A percentile compares a stretch with the other conserved stretches of the same genome.
Conservation (phyloP, 352 stramenopile genomes). For the Globisporangium viniferum region DNA sequence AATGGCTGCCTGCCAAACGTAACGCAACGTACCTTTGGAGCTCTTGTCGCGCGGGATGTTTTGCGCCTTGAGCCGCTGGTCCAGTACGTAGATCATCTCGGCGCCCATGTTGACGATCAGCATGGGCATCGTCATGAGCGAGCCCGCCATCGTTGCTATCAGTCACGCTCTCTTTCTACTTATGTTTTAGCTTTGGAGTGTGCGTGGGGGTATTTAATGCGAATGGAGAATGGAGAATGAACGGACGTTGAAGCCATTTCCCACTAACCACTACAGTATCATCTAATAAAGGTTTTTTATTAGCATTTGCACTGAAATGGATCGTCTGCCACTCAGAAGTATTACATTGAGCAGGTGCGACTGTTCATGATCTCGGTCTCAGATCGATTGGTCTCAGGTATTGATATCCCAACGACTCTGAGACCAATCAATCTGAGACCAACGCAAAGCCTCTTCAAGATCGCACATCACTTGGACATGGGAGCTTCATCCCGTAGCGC, state of each 20-base stretch:
- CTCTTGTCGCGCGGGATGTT: slow-evolving; percentile 89
- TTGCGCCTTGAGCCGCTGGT: slow-evolving; percentile 90
- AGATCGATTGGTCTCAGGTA: no score
- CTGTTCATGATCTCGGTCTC: not conserved
- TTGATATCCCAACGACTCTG: no score
- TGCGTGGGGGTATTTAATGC: no score
- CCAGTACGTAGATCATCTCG: slow-evolving; percentile 94
- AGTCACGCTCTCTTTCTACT: no score
- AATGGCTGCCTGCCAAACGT: not conserved
- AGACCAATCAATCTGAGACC: no score
- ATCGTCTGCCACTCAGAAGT: not conserved
- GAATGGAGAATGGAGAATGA: not conserved
- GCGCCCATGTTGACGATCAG: slow-evolving; percentile 93
- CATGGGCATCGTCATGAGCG: slow-evolving; percentile 89
- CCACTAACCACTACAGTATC: not conserved
- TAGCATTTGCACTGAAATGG: not conserved
- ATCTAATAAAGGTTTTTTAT: not conserved
- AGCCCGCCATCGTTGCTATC: slow-evolving; percentile 21
- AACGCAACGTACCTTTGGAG: slow-evolving; percentile 45
- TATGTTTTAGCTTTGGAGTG: no score
- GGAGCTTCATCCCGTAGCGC: no score
- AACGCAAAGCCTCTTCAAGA: no score
- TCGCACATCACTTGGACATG: no score
- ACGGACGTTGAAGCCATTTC: not conserved
- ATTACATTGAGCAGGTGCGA: not conserved